Evolutionary conservation across 192 early-diverging fungal genomes (phyloP), one percentile per base, ranked within the genome.

Genomic region (Paraglomus occultum): DNA sequence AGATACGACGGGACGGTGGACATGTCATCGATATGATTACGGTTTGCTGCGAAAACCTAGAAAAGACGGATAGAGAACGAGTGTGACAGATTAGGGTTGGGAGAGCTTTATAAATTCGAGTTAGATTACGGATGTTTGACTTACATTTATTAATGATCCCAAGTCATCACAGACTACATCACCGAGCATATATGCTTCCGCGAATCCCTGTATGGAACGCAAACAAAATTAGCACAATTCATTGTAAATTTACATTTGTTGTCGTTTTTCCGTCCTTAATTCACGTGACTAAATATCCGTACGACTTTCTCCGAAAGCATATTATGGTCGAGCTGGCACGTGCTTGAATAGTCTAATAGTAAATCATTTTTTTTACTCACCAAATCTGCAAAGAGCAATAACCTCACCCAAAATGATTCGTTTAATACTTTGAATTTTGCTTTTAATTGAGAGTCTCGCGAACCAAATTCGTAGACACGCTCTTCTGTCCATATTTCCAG

Each of bases 101-200:
- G n/a, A 20, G 42, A 73, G 31, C 31, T 31, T 31, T 31, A 31
- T 31, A 31, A 3, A n/a, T 15, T 9, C 12, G 51, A 2, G 45
- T 20, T 18, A 38, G 4, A 11, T 46, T 48, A 44, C 2, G 15
- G 8, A 6, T 38, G 10, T n/a, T 15, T 11, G 10, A 62, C 51
- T 17, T 71, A 82, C 80, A 58, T 73, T 78, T 17, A 90, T 69
- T 53, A 91, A 78, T 14, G 63, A 77, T 4, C 82, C 78, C 8
- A 91, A 76, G 55, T 82, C 74, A 69, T 79, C 83, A 17, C 83
- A 79, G 4, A 79, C 63, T 20, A 91, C 77, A 23, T 91, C 88
- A 8, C 78, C 83, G 23, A 79, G 71, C 86, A 91, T 91, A 78
- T 87, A 91, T 6, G 85, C 85, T 67, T 91, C 90, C 15, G 85